Base-by-base conservation (phyloP, 2,329 filamentous ascomycete genomes). In the Phyllachora maydis region DNA sequence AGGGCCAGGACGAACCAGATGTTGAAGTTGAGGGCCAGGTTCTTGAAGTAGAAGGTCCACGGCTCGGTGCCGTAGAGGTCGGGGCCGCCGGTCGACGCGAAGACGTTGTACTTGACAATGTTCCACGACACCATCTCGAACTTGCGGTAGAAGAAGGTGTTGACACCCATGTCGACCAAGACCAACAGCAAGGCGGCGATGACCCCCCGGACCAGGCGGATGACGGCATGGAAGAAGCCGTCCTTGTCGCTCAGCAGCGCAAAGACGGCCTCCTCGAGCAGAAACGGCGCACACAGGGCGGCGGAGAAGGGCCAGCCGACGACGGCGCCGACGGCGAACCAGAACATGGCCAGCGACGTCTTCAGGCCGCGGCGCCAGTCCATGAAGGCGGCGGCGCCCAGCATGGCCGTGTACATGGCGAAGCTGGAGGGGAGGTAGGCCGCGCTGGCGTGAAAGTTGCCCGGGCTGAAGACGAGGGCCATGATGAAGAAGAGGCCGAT, bases 1-100 rank as follows among this genome's bases (percentile, higher is more conserved):
- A 92, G 46, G 1, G 83, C 83, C 8, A 95, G 58, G 8, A 81
- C 41, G 36, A 93, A 83, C 81, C 83, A 95, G 22, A 91, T 49
- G 42, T 95, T 92, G 57, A 95, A 98, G 52, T 98, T 98, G 28
- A 98, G 59, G 10, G 74, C 52, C 20, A 98, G 53, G 38, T 98
- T 98, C 36, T 78, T 76, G 36, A 92, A 59, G 47, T 98, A 98
- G 43, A 93, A 98, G 25, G 83, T 74, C 88, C 85, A 95, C 2
- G 85, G 79, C 47, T 98, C 88, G 1, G 79, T 90, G 21, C 88
- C 88, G 39, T 93, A 98, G 17, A 98, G 76, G 26, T 92, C 66
- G 0, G 88, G 88, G 0, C 85, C 88, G 16, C 71, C 77, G 0
- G 66, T 63, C 5, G 68, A 69, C 6, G 77, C 76, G 42, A 98